phyloP scores from a whole-genome alignment of 2,329 filamentous ascomycete species.

The Aspergillus bombycis region DNA sequence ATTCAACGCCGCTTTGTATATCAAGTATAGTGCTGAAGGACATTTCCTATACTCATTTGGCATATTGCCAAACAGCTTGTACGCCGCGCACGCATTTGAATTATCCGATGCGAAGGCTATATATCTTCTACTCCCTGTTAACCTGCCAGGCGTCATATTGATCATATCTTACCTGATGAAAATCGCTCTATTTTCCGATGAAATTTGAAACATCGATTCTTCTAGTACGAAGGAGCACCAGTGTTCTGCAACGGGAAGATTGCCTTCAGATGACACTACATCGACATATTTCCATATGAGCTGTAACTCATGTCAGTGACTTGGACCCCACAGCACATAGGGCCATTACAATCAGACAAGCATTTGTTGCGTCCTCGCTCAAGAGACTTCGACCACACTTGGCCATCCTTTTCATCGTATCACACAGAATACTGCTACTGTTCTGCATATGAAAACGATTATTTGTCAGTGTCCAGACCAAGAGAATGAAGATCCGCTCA shows the following conservation, averaged over 20 bases:
- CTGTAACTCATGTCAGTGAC: conserved; percentile 45
- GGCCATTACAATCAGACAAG: conserved; percentile 43
- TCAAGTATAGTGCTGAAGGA: conserved; percentile 70
- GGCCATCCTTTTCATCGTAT: conserved; percentile 39
- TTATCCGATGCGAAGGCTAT: conserved; percentile 69
- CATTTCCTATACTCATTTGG: conserved; percentile 61
- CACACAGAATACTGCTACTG: conserved; percentile 33
- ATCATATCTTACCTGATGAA: conserved; percentile 60
- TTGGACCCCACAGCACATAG: not conserved
- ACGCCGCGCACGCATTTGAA: conserved; percentile 59
- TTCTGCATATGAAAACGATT: conserved; percentile 40
- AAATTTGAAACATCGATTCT: conserved; percentile 67
- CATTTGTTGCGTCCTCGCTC: conserved; percentile 61
- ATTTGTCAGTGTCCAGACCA: conserved; percentile 66
- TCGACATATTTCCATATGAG: conserved; percentile 83
- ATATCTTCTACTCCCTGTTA: conserved; percentile 61
- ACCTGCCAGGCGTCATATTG: not conserved
- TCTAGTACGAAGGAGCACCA: conserved; percentile 72
- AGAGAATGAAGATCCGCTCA: conserved; percentile 69
- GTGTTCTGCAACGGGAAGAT: conserved; percentile 59
- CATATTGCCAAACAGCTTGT: conserved; percentile 62
- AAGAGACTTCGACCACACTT: conserved; percentile 54
- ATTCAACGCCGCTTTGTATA: conserved; percentile 72
- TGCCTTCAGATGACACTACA: conserved; percentile 54
- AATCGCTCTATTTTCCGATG: conserved; percentile 68